Conservation (phyloP, 805 yeast species). For the Candida tibetensis region DNA sequence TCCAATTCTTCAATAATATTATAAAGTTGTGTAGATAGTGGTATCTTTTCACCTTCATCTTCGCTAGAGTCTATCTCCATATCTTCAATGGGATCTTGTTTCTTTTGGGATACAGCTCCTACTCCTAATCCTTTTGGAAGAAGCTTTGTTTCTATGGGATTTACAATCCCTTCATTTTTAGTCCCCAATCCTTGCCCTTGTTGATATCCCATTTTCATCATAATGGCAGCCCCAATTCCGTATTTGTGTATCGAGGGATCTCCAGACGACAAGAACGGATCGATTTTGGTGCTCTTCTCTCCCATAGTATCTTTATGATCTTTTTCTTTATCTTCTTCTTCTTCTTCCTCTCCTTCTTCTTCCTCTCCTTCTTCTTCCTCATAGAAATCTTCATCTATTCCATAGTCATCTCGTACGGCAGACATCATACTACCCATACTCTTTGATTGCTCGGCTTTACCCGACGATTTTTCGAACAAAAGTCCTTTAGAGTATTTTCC, state of each 20-base stretch:
- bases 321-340: constrained; percentile 46
- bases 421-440: constrained; percentile 11
- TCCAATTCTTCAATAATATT: constrained; percentile 37
- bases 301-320: constrained; percentile 8
- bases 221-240: constrained; percentile 81
- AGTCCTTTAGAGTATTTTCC: neutral
- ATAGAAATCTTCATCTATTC: constrained; percentile 14
- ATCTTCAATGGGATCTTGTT: constrained; percentile 7
- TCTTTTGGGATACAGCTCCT: constrained; percentile 55
- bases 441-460: neutral
- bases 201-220: constrained; percentile 83
- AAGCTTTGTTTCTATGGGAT: constrained; percentile 71
- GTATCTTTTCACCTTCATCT: constrained; percentile 15
- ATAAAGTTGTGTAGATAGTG: constrained; percentile 21
- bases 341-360: constrained; percentile 8
- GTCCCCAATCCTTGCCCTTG: constrained; percentile 85
- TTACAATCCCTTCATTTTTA: constrained; percentile 65
- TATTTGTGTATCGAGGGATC: constrained; percentile 33
- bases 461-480: neutral
- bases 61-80: constrained; percentile 21
- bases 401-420: constrained; percentile 6
- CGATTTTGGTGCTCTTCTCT: neutral
- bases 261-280: neutral
- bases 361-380: constrained; percentile 16
- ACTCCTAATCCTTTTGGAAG: constrained; percentile 72